These are phyloP conservation scores for Phytophthora cactorum DNA, from an alignment of 352 stramenopile species.

Conservation along the genomic window DNA sequence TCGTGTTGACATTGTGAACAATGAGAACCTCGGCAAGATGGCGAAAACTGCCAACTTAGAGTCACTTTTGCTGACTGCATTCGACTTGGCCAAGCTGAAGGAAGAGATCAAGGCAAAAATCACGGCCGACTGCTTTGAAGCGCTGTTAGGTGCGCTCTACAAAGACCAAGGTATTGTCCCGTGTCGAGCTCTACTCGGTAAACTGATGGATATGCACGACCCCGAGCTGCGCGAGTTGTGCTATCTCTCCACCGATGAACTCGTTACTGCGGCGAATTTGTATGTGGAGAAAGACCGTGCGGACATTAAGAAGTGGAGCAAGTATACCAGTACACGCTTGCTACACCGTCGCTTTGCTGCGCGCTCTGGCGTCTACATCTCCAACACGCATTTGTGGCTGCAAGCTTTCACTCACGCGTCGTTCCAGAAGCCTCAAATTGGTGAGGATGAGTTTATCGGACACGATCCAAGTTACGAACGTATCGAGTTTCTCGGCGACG, in stretches of 20 bases:
- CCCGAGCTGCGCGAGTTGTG: conserved; percentile 62
- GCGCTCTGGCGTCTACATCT: conserved; percentile 58
- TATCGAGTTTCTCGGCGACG: conserved; percentile 87
- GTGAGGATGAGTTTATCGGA: conserved; percentile 70
- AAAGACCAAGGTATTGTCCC: conserved; percentile 81
- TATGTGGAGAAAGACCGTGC: conserved; percentile 66
- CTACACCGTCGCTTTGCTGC: conserved; percentile 62
- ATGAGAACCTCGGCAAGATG: conserved; percentile 78
- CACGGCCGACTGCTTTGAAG: conserved; percentile 83
- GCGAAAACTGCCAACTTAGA: conserved; percentile 79
- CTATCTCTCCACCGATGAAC: conserved; percentile 63
- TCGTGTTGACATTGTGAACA: conserved; percentile 80
- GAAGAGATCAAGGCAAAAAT: conserved; percentile 75
- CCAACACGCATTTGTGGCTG: conserved; percentile 77
- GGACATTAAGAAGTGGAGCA: conserved; percentile 58
- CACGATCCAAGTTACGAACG: conserved; percentile 81
- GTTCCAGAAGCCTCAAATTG: conserved; percentile 77
- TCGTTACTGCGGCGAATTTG: conserved; percentile 44
- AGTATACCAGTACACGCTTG: conserved; percentile 48
- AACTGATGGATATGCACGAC: conserved; percentile 66
- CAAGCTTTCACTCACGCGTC: conserved; percentile 80
- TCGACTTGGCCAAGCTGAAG: conserved; percentile 61
- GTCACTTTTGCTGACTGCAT: conserved; percentile 72
- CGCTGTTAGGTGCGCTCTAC: conserved; percentile 80
- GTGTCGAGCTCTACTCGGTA: conserved; percentile 64